Base-by-base conservation (phyloP, 345 rosid genomes). In the Sonneratia caseolaris region DNA sequence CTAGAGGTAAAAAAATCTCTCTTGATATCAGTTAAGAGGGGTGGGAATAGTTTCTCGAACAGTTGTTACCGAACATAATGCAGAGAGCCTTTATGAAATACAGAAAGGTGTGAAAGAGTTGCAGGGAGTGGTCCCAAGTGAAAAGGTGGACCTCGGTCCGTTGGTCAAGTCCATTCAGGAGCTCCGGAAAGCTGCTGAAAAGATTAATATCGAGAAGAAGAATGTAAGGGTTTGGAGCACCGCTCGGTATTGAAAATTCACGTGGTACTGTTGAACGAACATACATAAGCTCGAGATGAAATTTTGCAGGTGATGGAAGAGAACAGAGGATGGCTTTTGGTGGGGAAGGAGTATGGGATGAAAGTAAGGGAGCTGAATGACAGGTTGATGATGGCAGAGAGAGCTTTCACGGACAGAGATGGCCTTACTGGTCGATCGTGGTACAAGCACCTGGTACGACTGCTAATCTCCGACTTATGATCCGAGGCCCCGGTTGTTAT, bases 341-440 rank as follows among this genome's bases (percentile, higher is more conserved):
- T 64, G 21, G 66, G 76, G 78, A 81, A 76, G 70, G 82, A 59
- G n/a, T 82, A 84, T 68, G 70, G 68, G 35, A 5, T 70, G 12
- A 85, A 73, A 79, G 86, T 78, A 40, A 83, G 91, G 80, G 90
- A 85, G 77, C 74, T 92, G 47, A 87, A 89, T 53, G 96, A 92
- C 74, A 82, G 89, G 76, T 76, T 92, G 74, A 88, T 90, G 93
- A 87, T 88, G 90, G 84, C 90, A 10, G 96, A 90, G 70, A 69
- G 90, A 71, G 95, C 91, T 73, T 87, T 92, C 72, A 85, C 96
- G 36, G 89, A 92, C 64, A 47, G 70, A 62, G 87, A 92, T 73
- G 93, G 98, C 74, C 96, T 92, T 74, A n/a, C 75, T 13, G 85
- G 77, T 42, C 80, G 88, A 70, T 40, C 87, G 64, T 90, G 96